A percentile compares a stretch with the other conserved stretches of the same genome.
Evolutionary conservation across 306 rosid species (phyloP).

Genomic region (Cucurbita ficifolia): DNA sequence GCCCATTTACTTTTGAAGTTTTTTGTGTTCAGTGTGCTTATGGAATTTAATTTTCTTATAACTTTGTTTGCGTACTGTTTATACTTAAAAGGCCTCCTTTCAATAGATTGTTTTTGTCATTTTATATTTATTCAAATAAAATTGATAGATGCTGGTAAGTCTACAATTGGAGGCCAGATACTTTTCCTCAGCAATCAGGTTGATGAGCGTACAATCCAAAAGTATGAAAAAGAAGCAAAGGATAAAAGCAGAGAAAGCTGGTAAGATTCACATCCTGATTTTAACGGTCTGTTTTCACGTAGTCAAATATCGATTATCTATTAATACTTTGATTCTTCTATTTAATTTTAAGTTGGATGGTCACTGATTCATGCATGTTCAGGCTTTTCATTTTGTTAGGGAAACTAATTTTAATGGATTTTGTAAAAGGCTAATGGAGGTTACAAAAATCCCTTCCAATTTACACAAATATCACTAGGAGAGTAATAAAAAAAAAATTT

Average conservation of each 20-base stretch:
- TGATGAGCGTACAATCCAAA: slow-evolving; percentile 93
- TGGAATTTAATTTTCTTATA: background rate
- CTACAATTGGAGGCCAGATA: slow-evolving; percentile 96
- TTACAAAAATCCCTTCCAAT: background rate
- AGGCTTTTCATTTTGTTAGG: background rate
- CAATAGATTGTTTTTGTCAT: background rate
- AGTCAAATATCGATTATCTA: background rate
- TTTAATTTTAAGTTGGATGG: background rate
- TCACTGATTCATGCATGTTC: background rate
- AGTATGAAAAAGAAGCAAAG: slow-evolving; percentile 96
- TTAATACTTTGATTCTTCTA: background rate
- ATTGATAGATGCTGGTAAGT: slow-evolving; percentile 88
- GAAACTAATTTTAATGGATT: background rate
- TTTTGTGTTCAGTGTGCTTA: background rate
- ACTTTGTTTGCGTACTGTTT: background rate
- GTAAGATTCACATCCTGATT: slow-evolving; percentile 25
- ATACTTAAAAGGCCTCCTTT: background rate
- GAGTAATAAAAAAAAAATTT: too few species aligned
- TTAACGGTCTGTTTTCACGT: background rate
- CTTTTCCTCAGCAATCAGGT: slow-evolving; percentile 96
- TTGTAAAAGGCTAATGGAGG: background rate
- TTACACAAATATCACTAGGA: too few species aligned
- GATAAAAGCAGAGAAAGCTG: slow-evolving; percentile 99
- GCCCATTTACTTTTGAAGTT: background rate
- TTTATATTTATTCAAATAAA: background rate